Conservation (phyloP, 352 stramenopile species). For the Phytophthora podocarpi region DNA sequence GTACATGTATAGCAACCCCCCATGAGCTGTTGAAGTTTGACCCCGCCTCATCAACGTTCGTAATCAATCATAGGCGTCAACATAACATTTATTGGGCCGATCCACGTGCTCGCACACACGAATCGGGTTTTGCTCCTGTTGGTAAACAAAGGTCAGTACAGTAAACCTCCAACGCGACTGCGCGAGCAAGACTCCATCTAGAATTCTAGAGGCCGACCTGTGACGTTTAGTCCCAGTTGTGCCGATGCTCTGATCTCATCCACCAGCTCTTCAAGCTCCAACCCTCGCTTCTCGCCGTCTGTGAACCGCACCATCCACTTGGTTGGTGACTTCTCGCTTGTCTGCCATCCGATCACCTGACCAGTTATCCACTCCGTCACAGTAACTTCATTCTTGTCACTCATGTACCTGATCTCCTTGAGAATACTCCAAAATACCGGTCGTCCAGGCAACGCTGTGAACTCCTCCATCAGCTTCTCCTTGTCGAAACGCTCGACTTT, state of each 20-base stretch:
- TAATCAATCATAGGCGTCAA: constrained; percentile 20
- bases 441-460: constrained; percentile 23
- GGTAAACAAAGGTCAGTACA: no score
- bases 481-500: constrained; percentile 16
- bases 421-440: constrained; percentile 36
- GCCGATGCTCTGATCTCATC: constrained; percentile 21
- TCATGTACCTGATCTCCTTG: constrained; percentile 17
- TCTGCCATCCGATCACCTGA: constrained; percentile 30
- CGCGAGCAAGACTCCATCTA: no score
- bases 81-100: constrained; percentile 12
- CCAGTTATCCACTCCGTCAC: constrained; percentile 34
- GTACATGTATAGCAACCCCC: no score
- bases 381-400: constrained; percentile 10
- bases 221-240: constrained; percentile 26
- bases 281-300: constrained; percentile 16
- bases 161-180: no score
- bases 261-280: constrained; percentile 31
- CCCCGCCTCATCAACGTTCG: neutral
- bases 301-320: constrained; percentile 32
- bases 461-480: constrained; percentile 28
- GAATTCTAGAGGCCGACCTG: neutral
- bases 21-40: no score
- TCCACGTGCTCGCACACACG: constrained; percentile 11
- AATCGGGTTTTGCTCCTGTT: neutral
- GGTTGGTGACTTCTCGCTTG: constrained; percentile 2